A percentile compares a stretch with the other conserved stretches of the same genome.
Evolutionary conservation across 768 basidiomycete species (phyloP).

Genomic region (Strobilomyces confusus): DNA sequence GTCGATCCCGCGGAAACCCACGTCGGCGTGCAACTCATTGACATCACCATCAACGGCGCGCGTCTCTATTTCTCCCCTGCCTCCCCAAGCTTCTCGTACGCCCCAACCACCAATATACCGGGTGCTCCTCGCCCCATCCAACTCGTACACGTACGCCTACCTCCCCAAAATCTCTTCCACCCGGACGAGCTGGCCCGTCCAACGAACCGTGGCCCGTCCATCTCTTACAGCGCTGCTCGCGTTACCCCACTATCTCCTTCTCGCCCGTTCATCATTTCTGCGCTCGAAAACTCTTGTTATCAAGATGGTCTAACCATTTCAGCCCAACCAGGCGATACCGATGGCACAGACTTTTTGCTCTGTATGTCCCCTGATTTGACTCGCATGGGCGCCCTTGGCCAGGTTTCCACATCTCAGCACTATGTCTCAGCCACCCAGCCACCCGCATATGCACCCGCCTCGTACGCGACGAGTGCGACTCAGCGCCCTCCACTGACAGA

Average conservation of each 20-base stretch:
- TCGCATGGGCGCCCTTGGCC: conserved; percentile 65
- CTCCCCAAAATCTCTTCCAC: conserved; percentile 71
- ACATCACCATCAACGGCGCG: conserved; percentile 75
- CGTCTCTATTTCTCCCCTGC: conserved; percentile 79
- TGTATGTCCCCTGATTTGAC: conserved; percentile 76
- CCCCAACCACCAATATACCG: conserved; percentile 27
- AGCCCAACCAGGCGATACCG: conserved; percentile 70
- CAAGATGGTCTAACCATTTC: conserved; percentile 62
- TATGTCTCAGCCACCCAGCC: conserved; percentile 32
- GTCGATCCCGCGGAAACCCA: conserved; percentile 72
- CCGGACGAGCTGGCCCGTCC: conserved; percentile 63
- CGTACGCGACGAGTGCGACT: conserved; percentile 38
- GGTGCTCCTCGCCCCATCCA: conserved; percentile 45
- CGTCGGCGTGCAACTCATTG: conserved; percentile 70
- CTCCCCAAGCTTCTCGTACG: conserved; percentile 45
- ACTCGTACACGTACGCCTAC: conserved; percentile 75
- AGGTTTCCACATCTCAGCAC: conserved; percentile 46
- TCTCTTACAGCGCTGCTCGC: conserved; percentile 47
- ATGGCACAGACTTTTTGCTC: conserved; percentile 69
- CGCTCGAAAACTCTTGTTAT: conserved; percentile 62
- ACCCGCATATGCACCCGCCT: conserved; percentile 35
- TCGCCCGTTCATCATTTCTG: conserved; percentile 56
- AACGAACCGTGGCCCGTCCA: conserved; percentile 40
- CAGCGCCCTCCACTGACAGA: conserved; percentile 70
- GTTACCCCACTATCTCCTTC: conserved; percentile 39